These are phyloP conservation scores for Fulvia fulva DNA, from an alignment of 2,329 filamentous ascomycete genomes.

Conservation along the genomic window DNA sequence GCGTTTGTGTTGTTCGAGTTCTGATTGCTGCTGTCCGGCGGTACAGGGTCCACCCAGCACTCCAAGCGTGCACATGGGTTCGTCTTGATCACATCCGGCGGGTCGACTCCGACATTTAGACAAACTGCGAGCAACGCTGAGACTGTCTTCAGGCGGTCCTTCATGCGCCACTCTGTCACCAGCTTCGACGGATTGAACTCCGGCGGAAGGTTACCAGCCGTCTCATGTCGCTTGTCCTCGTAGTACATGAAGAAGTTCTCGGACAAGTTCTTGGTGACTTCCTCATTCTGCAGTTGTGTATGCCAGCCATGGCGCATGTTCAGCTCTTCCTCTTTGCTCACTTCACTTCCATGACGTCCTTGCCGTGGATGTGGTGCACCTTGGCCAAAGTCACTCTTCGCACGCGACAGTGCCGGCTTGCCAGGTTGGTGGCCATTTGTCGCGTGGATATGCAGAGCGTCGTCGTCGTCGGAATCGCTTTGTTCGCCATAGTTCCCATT, in stretches of 20 bases:
- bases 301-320: conserved; percentile 80
- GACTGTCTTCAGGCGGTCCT: conserved; percentile 92
- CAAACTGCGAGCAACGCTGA: conserved; percentile 92
- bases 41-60: conserved; percentile 91
- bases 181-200: conserved; percentile 29
- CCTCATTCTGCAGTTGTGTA: conserved; percentile 87
- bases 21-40: conserved; percentile 47
- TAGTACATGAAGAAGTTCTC: conserved; percentile 99
- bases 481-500: conserved; percentile 25
- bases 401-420: conserved; percentile 18
- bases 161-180: conserved; percentile 95
- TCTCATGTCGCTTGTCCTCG: conserved; percentile 96
- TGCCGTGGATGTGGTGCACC: background rate
- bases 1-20: conserved; percentile 52
- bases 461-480: conserved; percentile 34
- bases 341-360: conserved; percentile 7
- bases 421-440: conserved; percentile 10
- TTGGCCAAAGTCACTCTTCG: conserved; percentile 18
- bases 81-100: conserved; percentile 93
- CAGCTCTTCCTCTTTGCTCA: conserved; percentile 13
- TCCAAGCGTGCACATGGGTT: conserved; percentile 89
- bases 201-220: conserved; percentile 78
- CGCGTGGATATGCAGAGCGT: conserved; percentile 52
- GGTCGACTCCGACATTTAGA: conserved; percentile 95
- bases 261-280: conserved; percentile 65